Base-by-base conservation (phyloP, 306 rosid genomes). In the Rosa lucieae region DNA sequence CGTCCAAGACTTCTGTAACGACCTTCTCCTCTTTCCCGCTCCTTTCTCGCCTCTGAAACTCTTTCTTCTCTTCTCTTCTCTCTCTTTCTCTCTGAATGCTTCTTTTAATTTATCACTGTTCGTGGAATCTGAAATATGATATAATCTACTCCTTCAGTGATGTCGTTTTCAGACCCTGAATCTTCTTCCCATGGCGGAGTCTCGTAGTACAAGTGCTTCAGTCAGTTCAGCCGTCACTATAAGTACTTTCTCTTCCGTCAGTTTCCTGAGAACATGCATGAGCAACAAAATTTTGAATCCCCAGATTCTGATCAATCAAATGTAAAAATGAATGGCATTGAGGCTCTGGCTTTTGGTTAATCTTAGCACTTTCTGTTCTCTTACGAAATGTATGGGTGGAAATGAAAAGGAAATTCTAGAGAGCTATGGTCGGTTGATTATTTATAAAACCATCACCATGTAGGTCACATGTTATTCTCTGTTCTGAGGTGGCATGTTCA, bases 91-190 rank as follows among this genome's bases (percentile, higher is more conserved):
- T 61, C 79, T 74, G 68, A 53, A 76, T 59, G 69, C 73, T 76
- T 70, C 71, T 73, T 62, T 72, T 70, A 62, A 17, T 35, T 80
- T 76, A 44, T 11, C 76, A 61, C 9, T 61, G 14, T 47, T 42
- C 44, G 8, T 84, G 53, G 42, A 43, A 0, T 63, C 77, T 58
- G 29, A 35, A 80, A 8, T 74, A 11, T 58, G 70, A 85, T 29
- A 42, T 67, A 49, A 56, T 80, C 81, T 52, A 44, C 76, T 72
- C 76, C 82, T 46, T 72, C 56, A 7, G 73, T 80, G 48, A 93
- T 94, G 99, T 94, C 98, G 32, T 81, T 91, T 44, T 94, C 99
- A 18, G 97, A 94, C 81, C 89, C 95, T 44, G 99, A 92, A 35
- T 53, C 85, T 51, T 86, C 88, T 67, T 83, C 89, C 59, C 67